Evolutionary conservation across 2,329 filamentous ascomycete genomes (phyloP).

Genomic region (Fusarium albidum): DNA sequence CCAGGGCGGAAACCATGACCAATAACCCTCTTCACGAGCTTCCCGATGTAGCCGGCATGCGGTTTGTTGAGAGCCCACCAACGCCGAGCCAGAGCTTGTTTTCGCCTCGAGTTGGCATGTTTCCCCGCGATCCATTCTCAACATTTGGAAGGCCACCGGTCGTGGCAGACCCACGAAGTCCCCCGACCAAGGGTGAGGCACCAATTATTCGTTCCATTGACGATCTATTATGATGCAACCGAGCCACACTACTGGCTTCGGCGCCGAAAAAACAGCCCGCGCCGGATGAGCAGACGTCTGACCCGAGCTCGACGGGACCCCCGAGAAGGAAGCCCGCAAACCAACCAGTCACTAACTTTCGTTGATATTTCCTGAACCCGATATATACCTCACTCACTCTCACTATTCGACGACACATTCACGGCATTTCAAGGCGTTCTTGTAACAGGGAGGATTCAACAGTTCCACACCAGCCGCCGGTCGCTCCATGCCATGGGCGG

Average conservation of each 20-base stretch:
- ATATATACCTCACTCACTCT: slow-evolving; percentile 7
- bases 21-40: slow-evolving; percentile 67
- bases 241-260: background rate
- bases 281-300: slow-evolving; percentile 11
- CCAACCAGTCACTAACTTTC: slow-evolving; percentile 5
- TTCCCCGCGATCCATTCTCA: slow-evolving; percentile 62
- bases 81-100: slow-evolving; percentile 62
- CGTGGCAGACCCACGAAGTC: slow-evolving; percentile 74
- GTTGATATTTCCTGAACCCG: slow-evolving; percentile 13
- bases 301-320: background rate
- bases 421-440: slow-evolving; percentile 36
- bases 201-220: slow-evolving; percentile 82
- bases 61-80: slow-evolving; percentile 60
- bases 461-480: slow-evolving; percentile 13
- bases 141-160: slow-evolving; percentile 61
- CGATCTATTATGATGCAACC: slow-evolving; percentile 68
- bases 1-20: slow-evolving; percentile 76
- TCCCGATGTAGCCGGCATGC: slow-evolving; percentile 56
- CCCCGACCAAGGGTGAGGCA: slow-evolving; percentile 75
- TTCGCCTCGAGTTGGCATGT: slow-evolving; percentile 60
- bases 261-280: background rate
- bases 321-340: background rate
- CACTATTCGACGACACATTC: slow-evolving; percentile 27
- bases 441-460: slow-evolving; percentile 16
- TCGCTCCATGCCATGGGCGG: slow-evolving; percentile 18